Base-by-base conservation (phyloP, 2,329 filamentous ascomycete genomes). In the Epicoccum sorghinum region DNA sequence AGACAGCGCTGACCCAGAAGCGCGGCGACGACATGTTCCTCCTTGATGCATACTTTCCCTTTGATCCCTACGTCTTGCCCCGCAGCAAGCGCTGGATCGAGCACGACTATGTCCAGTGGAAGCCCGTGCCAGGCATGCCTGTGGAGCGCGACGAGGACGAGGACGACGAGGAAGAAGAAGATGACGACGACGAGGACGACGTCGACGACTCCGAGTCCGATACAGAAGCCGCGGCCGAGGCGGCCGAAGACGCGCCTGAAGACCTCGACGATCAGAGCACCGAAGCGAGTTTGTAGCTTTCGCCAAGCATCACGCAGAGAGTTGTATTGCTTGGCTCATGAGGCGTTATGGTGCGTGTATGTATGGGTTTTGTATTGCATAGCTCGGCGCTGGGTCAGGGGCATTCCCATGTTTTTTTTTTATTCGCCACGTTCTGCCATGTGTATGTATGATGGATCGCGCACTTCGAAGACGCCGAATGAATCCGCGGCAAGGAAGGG, bases 41-140 rank as follows among this genome's bases (percentile, higher is more conserved):
- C 74, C 83, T 99, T 1, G 93, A 98, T 64, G 90, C 92, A 0
- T 97, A 96, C 73, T 99, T 98, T 69, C 95, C 95, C 0, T 99
- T 99, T 68, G 95, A 99, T 71, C 96, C 96, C 2, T 99, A 98
- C 74, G 89, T 93, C 67, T 80, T 99, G 44, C 93, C 93, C 0
- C 81, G 86, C 62, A 97, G 93, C 73, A 91, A 90, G 75, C 83
- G 86, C 55, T 98, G 95, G 96, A 78, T 99, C 10, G 89, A 92
- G 58, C 83, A 85, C 1, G 73, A 75, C 35, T 76, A 76, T 50
- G 68, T 74, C 9, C 59, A 71, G 53, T 76, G 72, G 72, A 72
- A 67, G 25, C 65, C 68, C 1, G 68, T 76, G 36, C 72, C 72
- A 4, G 73, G 72, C 4, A 73, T 75, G 51, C 75, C 75, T n/a